A percentile compares a stretch with the other conserved stretches of the same genome.
Evolutionary conservation across 2,329 filamentous ascomycete genomes (phyloP).

Genomic region (Cladorrhinum sp.): DNA sequence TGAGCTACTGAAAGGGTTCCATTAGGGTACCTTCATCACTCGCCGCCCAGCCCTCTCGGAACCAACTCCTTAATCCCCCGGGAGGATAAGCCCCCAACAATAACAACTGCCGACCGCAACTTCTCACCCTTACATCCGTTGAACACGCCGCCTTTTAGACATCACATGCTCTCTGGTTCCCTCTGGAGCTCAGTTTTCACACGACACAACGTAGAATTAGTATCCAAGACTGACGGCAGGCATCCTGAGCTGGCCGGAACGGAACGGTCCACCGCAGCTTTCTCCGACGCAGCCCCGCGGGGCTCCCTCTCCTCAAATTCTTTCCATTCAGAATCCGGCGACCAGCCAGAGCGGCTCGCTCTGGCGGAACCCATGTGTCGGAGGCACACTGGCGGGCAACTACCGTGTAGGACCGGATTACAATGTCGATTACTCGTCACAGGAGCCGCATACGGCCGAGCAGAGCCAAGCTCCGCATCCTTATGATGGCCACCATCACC

Average conservation of each 20-base stretch:
- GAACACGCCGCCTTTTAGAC: slow-evolving; percentile 14
- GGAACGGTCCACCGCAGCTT: slow-evolving; percentile 16
- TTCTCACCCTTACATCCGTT: slow-evolving; percentile 2
- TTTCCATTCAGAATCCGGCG: slow-evolving; percentile 61
- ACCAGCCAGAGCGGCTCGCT: slow-evolving; percentile 73
- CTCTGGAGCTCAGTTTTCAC: slow-evolving; percentile 31
- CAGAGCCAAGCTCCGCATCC: slow-evolving; percentile 62
- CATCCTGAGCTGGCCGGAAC: slow-evolving; percentile 32
- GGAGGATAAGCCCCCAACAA: slow-evolving; percentile 15
- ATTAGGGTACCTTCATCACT: slow-evolving; percentile 18
- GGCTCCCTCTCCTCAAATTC: slow-evolving; percentile 54
- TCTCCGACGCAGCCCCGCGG: slow-evolving; percentile 49
- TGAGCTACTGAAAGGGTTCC: slow-evolving; percentile 21
- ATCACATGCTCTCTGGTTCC: slow-evolving; percentile 39
- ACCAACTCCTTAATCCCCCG: slow-evolving; percentile 16
- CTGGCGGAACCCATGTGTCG: slow-evolving; percentile 73
- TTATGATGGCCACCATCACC: slow-evolving; percentile 54
- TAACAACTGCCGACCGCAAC: slow-evolving; percentile 1
- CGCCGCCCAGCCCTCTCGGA: slow-evolving; percentile 15
- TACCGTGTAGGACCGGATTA: slow-evolving; percentile 69
- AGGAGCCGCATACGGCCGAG: slow-evolving; percentile 62
- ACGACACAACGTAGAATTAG: slow-evolving; percentile 27
- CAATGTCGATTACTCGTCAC: slow-evolving; percentile 71
- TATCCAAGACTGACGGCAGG: slow-evolving; percentile 29
- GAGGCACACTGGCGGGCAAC: slow-evolving; percentile 70